A percentile compares a stretch with the other conserved stretches of the same genome.
These are phyloP conservation scores for Diddensiella santjacobensis DNA, from an alignment of 805 yeast species.

Conservation along the genomic window DNA sequence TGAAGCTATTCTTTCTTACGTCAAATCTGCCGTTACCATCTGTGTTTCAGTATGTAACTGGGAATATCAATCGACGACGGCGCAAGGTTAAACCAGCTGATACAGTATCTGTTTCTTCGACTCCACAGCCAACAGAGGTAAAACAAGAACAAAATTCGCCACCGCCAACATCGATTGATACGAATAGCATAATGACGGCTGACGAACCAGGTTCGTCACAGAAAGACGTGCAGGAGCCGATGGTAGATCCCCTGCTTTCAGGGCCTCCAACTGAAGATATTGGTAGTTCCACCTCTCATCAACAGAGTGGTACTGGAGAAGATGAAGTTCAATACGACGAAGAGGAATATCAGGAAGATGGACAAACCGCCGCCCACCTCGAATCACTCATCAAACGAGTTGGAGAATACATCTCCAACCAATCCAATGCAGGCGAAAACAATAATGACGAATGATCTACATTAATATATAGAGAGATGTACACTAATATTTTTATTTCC, in stretches of 20 bases:
- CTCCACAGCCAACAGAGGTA: background rate
- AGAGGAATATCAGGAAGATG: conserved; percentile 5
- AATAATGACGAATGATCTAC: no score
- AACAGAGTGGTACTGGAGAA: background rate
- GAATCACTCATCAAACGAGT: conserved; percentile 29
- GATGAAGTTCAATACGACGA: background rate
- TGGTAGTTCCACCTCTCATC: background rate
- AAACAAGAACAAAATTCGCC: background rate
- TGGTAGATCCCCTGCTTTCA: background rate
- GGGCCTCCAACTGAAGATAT: background rate
- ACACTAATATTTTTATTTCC: no score
- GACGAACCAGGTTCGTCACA: background rate
- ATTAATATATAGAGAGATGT: no score
- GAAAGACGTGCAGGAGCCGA: background rate
- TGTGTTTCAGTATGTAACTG: conserved; percentile 80
- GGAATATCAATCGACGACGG: conserved; percentile 44
- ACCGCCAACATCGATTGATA: background rate
- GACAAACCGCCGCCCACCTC: conserved; percentile 21
- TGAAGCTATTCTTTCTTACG: conserved; percentile 84
- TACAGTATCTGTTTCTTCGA: background rate
- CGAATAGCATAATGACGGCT: no score
- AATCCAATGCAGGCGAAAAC: conserved; percentile 3
- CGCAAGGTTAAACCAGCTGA: conserved; percentile 1
- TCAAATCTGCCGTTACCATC: conserved; percentile 74
- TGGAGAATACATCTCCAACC: conserved; percentile 28